Base-by-base conservation (phyloP, 2,329 filamentous ascomycete species). In the Pseudogymnoascus sp. region DNA sequence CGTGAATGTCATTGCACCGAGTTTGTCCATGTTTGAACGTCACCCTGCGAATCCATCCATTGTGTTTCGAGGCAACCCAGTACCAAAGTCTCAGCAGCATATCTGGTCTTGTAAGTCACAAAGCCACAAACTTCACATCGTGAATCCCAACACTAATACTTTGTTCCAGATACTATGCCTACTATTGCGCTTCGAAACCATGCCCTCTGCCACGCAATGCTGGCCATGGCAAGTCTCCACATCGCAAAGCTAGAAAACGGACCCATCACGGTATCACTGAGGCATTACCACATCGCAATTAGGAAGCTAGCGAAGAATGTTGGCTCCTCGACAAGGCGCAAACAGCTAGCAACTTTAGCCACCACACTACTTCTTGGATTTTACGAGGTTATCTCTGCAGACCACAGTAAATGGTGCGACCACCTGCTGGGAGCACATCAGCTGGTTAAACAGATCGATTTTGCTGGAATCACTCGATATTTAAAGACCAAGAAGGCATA, bases 331-430 rank as follows among this genome's bases (percentile, higher is more conserved):
- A 80, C 79, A 50, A 85, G 86, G 68, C 84, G 92, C 60, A 85
- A 86, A 7, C 85, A 91, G 61, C 83, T 90, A 7, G 85, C 90
- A 1, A 97, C 92, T 0, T 77, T 97, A n/a, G 93, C 92, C 6
- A 92, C 92, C 1, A 92, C 90, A 0, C 78, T 97, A 36, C 77
- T 97, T 6, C 80, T 99, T 6, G 90, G 87, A 0, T 97, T 92
- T 72, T 97, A 96, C 69, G 94, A 97, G 72, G 90, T 97, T 15
- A 94, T 93, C 86, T 89, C 88, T 36, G 93, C 92, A 21, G 93
- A 99, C 67, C 93, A 97, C 69, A 86, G 88, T 61, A 96, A 96
- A 72, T 99, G 94, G 94, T 94, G 90, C 69, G 93, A 89, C 64
- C 94, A 97, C 74, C 78, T 97, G 37, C 84, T 90, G 57, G 94